Conservation (phyloP, 345 rosid species). For the Pseudoturritis turrita region DNA sequence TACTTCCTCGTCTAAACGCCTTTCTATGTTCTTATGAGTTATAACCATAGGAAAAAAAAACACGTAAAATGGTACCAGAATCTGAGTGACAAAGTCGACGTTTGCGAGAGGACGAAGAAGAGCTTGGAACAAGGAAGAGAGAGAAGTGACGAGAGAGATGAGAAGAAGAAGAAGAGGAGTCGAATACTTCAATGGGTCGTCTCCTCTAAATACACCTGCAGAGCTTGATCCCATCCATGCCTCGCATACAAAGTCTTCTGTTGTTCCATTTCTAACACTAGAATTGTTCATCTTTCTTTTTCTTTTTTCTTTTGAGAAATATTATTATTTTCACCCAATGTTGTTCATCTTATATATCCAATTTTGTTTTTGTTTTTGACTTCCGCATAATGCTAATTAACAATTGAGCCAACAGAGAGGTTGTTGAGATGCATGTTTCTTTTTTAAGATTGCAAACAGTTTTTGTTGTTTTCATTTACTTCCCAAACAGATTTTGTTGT, state of each 20-base stretch:
- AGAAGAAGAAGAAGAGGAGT: conserved; percentile 25
- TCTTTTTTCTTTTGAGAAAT: background rate
- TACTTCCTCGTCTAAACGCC: too few relatives aligned
- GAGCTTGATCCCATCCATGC: conserved; percentile 15
- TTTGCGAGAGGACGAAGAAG: conserved; percentile 33
- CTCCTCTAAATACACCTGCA: background rate
- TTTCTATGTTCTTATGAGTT: background rate
- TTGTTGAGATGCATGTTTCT: background rate
- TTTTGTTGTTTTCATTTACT: background rate
- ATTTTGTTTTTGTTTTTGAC: background rate
- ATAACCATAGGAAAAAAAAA: background rate
- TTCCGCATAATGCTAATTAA: background rate
- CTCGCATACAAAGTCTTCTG: conserved; percentile 3
- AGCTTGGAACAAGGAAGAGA: conserved; percentile 25
- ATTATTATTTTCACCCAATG: background rate
- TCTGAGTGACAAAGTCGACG: conserved; percentile 25
- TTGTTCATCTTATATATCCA: background rate
- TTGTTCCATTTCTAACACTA: background rate
- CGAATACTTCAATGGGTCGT: conserved; percentile 3
- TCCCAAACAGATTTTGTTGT: background rate
- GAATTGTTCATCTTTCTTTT: background rate
- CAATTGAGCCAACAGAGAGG: background rate
- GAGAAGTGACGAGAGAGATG: conserved; percentile 21
- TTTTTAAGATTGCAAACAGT: conserved; percentile 13
- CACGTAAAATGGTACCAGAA: conserved; percentile 19